Conservation (phyloP, 176 grass and related monocot genomes). For the Lolium perenne region DNA sequence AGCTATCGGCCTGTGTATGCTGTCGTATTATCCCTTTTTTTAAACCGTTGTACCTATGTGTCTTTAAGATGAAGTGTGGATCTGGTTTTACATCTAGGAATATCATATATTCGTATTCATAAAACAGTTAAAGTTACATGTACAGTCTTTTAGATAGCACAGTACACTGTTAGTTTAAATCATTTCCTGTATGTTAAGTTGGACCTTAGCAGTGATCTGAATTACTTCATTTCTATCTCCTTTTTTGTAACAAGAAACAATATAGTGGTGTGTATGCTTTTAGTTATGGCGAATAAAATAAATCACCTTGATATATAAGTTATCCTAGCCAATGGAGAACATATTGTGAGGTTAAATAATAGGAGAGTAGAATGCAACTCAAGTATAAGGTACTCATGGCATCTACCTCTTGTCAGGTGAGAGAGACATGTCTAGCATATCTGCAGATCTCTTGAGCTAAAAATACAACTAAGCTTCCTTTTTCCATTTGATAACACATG, state of each 20-base stretch:
- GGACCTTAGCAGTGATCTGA: background rate
- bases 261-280: constrained; percentile 4
- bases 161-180: background rate
- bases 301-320: background rate
- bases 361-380: constrained; percentile 11
- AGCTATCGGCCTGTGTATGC: background rate
- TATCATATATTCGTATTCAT: background rate
- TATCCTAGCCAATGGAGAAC: background rate
- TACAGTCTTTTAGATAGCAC: background rate
- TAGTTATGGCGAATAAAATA: background rate
- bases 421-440: constrained; percentile 7
- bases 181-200: background rate
- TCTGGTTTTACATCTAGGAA: constrained; percentile 24
- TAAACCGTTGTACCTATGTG: background rate
- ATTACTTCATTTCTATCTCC: background rate
- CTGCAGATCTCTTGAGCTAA: constrained; percentile 5
- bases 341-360: background rate
- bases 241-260: background rate
- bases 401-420: constrained; percentile 1
- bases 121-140: background rate
- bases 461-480: background rate
- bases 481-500: background rate
- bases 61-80: background rate
- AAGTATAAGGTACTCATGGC: constrained; percentile 13
- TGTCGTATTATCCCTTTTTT: constrained; percentile 23